Percentiles rank a stretch among this genome's conserved stretches.
Evolutionary conservation across 2,329 filamentous ascomycete genomes (phyloP).

Genomic region (Talaromyces sp.): DNA sequence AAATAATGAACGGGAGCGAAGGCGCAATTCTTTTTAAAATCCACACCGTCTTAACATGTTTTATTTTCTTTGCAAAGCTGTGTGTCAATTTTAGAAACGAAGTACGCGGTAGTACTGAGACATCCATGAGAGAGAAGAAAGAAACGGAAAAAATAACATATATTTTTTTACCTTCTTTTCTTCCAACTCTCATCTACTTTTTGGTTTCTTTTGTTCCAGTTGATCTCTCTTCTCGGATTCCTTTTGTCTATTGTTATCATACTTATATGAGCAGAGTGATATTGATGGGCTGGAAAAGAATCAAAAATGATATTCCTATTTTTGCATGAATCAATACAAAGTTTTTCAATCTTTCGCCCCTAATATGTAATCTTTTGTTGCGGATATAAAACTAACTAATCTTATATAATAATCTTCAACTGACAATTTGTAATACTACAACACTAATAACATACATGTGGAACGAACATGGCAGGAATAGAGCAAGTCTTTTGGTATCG

Average conservation of each 20-base stretch:
- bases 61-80: neutral
- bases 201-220: slow-evolving; percentile 3
- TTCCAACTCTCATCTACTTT: slow-evolving; percentile 1
- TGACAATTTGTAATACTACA: neutral
- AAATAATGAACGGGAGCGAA: slow-evolving; percentile 1
- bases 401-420: no score
- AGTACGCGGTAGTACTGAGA: neutral
- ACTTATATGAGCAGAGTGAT: slow-evolving; percentile 5
- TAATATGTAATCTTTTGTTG: no score
- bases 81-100: neutral
- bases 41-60: neutral
- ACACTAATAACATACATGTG: neutral
- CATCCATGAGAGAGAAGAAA: neutral
- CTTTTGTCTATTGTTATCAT: neutral
- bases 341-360: neutral
- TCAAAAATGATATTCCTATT: slow-evolving; percentile 9
- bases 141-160: no score
- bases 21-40: neutral
- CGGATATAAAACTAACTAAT: no score
- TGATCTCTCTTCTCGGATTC: slow-evolving; percentile 1
- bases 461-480: neutral
- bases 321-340: slow-evolving; percentile 7
- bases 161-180: neutral
- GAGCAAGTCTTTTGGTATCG: slow-evolving; percentile 14
- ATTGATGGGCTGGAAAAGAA: slow-evolving; percentile 12